Evolutionary conservation across 2,329 filamentous ascomycete species (phyloP), one percentile per base, ranked within the genome.

Genomic region (Daldinia sp.): DNA sequence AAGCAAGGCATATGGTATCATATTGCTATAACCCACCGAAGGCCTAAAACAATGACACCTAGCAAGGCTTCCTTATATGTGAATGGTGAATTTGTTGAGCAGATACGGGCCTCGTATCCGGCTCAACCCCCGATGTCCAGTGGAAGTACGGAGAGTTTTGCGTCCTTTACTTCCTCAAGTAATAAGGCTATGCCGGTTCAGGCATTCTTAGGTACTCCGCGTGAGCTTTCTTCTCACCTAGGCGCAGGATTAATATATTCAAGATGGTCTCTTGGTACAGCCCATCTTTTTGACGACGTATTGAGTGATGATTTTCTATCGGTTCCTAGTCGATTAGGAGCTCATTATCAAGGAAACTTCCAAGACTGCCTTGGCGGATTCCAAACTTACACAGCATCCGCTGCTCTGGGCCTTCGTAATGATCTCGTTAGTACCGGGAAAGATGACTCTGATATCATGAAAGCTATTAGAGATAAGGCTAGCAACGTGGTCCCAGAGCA

Each of bases 291-390:
- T 65, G 90, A 94, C 60, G 92, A 97, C 61, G 86, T 89, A 0
- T 81, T 97, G 32, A 97, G 93, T 61, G 94, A 98, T 73, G 95
- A 99, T 76, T 86, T 96, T 63, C 83, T 99, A 57, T 90, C 94
- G 10, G 95, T 99, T 0, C 92, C 97, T 72, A 92, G 90, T 74
- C 91, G 94, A 50, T 87, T 99, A 15, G 94, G 95, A 0, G 91
- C 93, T 21, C 88, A 93, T 48, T 99, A 99, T 71, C 90, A 93
- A 73, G 95, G 95, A 13, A 99, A 99, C 74, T 97, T 96, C 70
- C 95, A 99, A 77, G 95, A 99, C 73, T 95, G 93, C 70, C 84
- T 99, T 11, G 95, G 96, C 4, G 94, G 93, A 1, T 96, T 99
- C 72, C 93, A 98, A 74, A 99, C 96, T 0, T 99, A 99, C 74